Evolutionary conservation across 768 basidiomycete genomes (phyloP), one percentile per base, ranked within the genome.

Genomic region (Psilocybe cyanescens): DNA sequence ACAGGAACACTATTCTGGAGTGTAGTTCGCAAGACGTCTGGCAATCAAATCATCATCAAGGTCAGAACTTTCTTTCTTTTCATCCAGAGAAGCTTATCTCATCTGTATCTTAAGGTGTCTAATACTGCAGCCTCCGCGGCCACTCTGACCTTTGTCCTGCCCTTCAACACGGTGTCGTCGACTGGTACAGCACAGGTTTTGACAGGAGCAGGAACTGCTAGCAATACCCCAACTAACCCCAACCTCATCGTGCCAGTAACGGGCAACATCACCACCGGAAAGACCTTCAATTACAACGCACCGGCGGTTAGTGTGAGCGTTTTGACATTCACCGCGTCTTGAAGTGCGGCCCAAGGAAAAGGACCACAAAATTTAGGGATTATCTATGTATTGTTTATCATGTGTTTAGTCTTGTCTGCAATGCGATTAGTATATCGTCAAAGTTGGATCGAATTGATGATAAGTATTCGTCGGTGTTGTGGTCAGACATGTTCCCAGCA

Each of bases 401-500:
- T 24, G 28, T 33, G 44, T 19, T 44, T 37, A 70, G 60, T 47
- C 71, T 71, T 6, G 74, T 69, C 17, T 67, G 65, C 41, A 83
- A 67, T 17, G 66, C 61, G 45, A 59, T 41, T 45, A 77, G 70
- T 19, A 81, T 72, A 24, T 67, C 65, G 11, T 72, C 71, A 61
- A 80, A 87, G 11, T 76, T 61, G 7, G 63, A 53, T 66, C 85
- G 79, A 2, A 91, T 70, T 8, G 68, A 65, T 7, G 65, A 59
- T 14, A 92, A 66, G 65, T 91, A 86, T 14, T 83, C 84, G 0
- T 83, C 76, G 0, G 82, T 81, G 68, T 96, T 96, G 49, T 84
- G 81, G 63, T 96, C 93, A 58, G 78, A 82, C 83, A 88, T 88
- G 61, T 85, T 90, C 4, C 92, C 92, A 35, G 81, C 71, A 0